Evolutionary conservation across 108 stramenopile genomes (phyloP), one percentile per base, ranked within the genome.

Genomic region (Nitzschia sp.): DNA sequence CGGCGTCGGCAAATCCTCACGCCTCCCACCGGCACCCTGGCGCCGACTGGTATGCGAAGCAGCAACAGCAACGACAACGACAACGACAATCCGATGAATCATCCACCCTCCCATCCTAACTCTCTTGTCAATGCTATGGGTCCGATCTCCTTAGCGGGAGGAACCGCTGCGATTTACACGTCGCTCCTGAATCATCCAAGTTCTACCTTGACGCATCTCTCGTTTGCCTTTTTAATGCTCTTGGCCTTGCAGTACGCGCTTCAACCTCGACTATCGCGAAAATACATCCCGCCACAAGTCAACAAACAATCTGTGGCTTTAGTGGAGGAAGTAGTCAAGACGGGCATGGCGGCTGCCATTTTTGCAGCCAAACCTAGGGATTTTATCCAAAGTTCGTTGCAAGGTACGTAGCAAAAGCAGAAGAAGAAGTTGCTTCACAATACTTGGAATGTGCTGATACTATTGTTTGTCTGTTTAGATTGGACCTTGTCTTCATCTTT

Each of bases 211-310:
- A 77, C 82, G 0, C 63, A 81, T 17, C 60, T 79, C 6, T 82
- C 85, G 36, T 66, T 88, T 15, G 26, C 79, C 13, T 87, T 74
- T 46, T 82, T 93, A 86, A 35, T 79, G 56, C 65, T 94, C 11
- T 70, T 94, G 24, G 86, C 97, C 1, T 42, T 95, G n/a, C 95
- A 97, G 59, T 96, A 83, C 55, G 93, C 84, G 18, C 66, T 92
- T 29, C 95, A 96, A 62, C 97, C 97, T 23, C 64, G 85, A 26
- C 48, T 97, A 9, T 78, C 81, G 17, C 76, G 77, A 30, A 69
- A 74, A 34, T 96, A 86, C 66, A 79, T 86, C 21, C 80, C 85
- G 64, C 70, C 64, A 60, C 67, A 64, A 46, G 54, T 73, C 46
- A 72, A 78, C 66, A 84, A 72, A 74, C 78, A 67, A 32, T 85